Base-by-base conservation (phyloP, 2,329 filamentous ascomycete genomes). In the Aspergillus fischeri region DNA sequence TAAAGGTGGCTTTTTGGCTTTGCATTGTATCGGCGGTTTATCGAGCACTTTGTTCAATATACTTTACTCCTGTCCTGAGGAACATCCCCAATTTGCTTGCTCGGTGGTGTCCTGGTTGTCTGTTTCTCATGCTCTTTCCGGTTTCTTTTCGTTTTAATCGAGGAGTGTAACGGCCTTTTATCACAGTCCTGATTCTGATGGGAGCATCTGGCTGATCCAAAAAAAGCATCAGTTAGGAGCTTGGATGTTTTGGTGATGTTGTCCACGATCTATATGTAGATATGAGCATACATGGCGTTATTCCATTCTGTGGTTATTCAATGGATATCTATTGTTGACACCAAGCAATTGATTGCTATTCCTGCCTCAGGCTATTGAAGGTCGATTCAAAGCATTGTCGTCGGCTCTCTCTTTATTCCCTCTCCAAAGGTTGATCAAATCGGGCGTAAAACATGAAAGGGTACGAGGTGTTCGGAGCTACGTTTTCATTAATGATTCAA, bases 271-370 rank as follows among this genome's bases (percentile, higher is more conserved):
- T 69, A 65, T 63, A 70, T 74, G 72, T 74, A 74, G 71, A 74
- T 74, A 73, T 70, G 68, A 72, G 72, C 72, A 74, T 74, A 65
- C 66, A 65, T 61, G 72, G 73, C 69, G 70, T 72, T 72, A 56
- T 63, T 58, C 48, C 59, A 59, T 67, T 65, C 42, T 56, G 54
- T 66, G 64, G 63, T 56, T 66, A 58, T 59, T 63, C 58, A 58
- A 60, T 63, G 58, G 58, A 53, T 55, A 62, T 59, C 64, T 51
- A 53, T 56, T 49, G 50, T 53, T 51, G 42, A 35, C 54, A 44
- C 60, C 58, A 51, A 54, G 63, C 57, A 63, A 54, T 57, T 64
- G 61, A 64, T 61, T 58, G 60, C 64, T 62, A 60, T 63, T 57
- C 53, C 57, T 5, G 11, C 3, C 14, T 27, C 8, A 25, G 24